These are phyloP conservation scores for Tuber calosporum DNA, from an alignment of 495 filamentous ascomycete species.

Conservation along the genomic window DNA sequence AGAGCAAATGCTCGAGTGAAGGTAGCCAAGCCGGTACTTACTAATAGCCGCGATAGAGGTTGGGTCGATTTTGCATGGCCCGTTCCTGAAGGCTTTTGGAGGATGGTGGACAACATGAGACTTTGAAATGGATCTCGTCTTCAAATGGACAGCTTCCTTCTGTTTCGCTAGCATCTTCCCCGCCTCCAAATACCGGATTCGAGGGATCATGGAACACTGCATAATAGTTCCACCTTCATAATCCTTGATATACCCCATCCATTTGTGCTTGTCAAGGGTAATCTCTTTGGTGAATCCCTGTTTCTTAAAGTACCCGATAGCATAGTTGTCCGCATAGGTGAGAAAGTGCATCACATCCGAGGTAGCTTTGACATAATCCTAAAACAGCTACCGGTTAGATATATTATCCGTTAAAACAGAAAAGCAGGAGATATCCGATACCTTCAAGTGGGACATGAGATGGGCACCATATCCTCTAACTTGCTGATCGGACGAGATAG, in stretches of 20 bases:
- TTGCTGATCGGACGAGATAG: slow-evolving; percentile 95
- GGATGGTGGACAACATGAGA: slow-evolving; percentile 81
- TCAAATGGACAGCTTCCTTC: slow-evolving; percentile 86
- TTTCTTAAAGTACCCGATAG: slow-evolving; percentile 98
- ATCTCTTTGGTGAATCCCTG: slow-evolving; percentile 99
- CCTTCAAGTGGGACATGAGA: slow-evolving; percentile 91
- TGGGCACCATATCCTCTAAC: slow-evolving; percentile 98
- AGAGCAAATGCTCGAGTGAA: neutral
- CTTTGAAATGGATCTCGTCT: slow-evolving; percentile 84
- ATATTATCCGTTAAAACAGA: slow-evolving; percentile 5
- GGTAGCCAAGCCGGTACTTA: slow-evolving; percentile 19
- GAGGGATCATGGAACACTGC: slow-evolving; percentile 96
- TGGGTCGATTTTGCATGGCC: slow-evolving; percentile 44
- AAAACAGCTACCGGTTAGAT: slow-evolving; percentile 18
- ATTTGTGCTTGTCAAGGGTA: slow-evolving; percentile 76
- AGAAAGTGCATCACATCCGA: slow-evolving; percentile 97
- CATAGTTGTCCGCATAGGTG: slow-evolving; percentile 97
- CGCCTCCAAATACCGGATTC: slow-evolving; percentile 85
- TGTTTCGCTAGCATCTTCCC: slow-evolving; percentile 96
- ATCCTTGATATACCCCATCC: slow-evolving; percentile 99
- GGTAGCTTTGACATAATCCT: slow-evolving; percentile 93
- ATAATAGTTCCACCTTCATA: slow-evolving; percentile 99
- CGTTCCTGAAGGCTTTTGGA: slow-evolving; percentile 60
- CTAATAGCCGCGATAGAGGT: slow-evolving; percentile 43
- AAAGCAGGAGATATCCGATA: slow-evolving; percentile 10